Evolutionary conservation across 108 stramenopile species (phyloP), one percentile per base, ranked within the genome.

Genomic region (Epipyxis sp.): DNA sequence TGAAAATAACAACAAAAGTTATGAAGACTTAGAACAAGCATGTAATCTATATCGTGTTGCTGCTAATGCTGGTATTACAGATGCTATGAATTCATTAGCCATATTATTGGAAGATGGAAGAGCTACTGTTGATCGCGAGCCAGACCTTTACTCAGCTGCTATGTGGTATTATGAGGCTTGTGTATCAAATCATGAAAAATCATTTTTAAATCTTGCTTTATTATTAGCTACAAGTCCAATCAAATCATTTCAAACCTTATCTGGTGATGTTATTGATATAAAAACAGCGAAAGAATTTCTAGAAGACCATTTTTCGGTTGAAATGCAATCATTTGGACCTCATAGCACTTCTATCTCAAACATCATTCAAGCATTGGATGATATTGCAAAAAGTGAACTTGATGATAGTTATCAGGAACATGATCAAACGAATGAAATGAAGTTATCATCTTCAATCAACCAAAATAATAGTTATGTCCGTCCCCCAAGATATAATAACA

Each of bases 131-230:
- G 54, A 57, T 25, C 20, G 54, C 16, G 16, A 20, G 54, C 16
- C 16, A 57, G 54, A 57, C 54, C 54, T 25, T 16, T 57, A 57
- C 54, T 16, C 54, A 16, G 54, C 54, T 25, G 54, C 54, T 16
- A 57, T 25, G 54, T 57, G 54, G 54, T 57, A 57, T 57, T 57
- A 57, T 25, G 54, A 57, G 25, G 54, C 54, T 16, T 57, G 54
- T 57, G 25, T 57, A 20, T 25, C 16, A 20, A 25, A 57, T 25
- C 25, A 57, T 25, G 54, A 16, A 16, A 25, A 57, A 16, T 16
- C 54, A 16, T 57, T 57, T 25, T 57, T 57, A 25, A 57, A 57
- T 25, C 25, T 57, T 16, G 54, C 54, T 16, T 57, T 57, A 25
- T 20, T 57, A 25, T 25, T 57, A 25, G 54, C 54, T 16, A 57